Evolutionary conservation across 805 yeast genomes (phyloP), one percentile per base, ranked within the genome.

Genomic region (Candida hungchunana): DNA sequence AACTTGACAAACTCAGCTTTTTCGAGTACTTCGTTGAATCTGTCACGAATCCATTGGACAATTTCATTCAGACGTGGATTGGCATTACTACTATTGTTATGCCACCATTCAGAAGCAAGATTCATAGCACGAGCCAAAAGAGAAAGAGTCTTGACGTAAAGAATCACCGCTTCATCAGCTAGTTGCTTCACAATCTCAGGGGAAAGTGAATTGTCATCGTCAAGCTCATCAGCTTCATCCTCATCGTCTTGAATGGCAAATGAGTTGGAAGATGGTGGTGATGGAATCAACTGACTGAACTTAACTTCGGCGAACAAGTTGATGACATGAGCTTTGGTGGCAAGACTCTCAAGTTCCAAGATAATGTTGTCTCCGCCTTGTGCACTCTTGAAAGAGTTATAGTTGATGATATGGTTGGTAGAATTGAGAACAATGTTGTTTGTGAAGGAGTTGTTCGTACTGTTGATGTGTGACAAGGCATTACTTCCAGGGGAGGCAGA

Each of bases 61-160:
- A 43, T 54, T 52, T 72, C 77, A 55, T 81, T 81, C 48, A 82
- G 61, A 40, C 71, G 67, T 12, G 70, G 60, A 5, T 60, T 56
- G 2, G 64, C 66, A 39, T 56, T 50, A 57, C 53, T 47, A 56
- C 71, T 63, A 22, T 64, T 66, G 24, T 60, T 62, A 42, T 75
- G 71, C 97, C 97, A 93, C 97, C 97, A 93, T 11, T 71, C 79
- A 28, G 89, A 77, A 1, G 96, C 95, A 26, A 78, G 59, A 32
- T 77, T 71, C 94, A 90, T 89, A 0, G 96, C 95, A 42, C 72
- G 77, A 1, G 96, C 90, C 34, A 90, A 67, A 12, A 89, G 62
- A 1, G 95, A 78, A 30, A 93, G 67, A 0, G 94, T 75, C 60
- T 89, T 90, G 44, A 88, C 82, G 59, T 88, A 90, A 37, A 90